Conservation (phyloP, 1,284 basidiomycete species). For the Erythrobasidium hasegawianum region DNA sequence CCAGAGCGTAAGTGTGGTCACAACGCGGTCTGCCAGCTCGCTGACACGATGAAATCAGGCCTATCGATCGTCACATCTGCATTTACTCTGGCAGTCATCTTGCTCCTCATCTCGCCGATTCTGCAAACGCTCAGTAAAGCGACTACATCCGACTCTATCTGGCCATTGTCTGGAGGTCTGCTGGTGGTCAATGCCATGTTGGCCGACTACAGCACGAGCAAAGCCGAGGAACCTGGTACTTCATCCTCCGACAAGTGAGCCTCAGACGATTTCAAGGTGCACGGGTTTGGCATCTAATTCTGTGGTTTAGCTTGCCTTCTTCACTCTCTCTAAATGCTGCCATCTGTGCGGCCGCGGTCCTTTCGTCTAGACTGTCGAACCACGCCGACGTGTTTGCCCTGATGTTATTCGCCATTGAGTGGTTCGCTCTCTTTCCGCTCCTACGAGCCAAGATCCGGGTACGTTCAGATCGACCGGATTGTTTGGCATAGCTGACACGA, state of each 20-base stretch:
- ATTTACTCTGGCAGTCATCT: constrained; percentile 77
- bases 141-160: constrained; percentile 93
- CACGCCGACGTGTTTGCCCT: constrained; percentile 86
- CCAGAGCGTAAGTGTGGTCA: neutral
- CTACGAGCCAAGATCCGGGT: constrained; percentile 75
- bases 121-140: constrained; percentile 87
- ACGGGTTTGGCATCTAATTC: neutral
- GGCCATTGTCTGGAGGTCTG: constrained; percentile 74
- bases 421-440: constrained; percentile 80
- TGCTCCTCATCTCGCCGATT: constrained; percentile 86
- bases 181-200: constrained; percentile 63
- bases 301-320: constrained; percentile 64
- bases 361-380: constrained; percentile 80
- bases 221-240: neutral
- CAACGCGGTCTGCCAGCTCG: neutral
- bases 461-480: no score
- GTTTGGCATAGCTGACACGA: constrained; percentile 49
- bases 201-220: constrained; percentile 59
- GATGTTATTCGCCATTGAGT: constrained; percentile 75
- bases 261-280: neutral
- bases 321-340: constrained; percentile 93
- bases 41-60: neutral
- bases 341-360: constrained; percentile 85
- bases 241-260: no score
- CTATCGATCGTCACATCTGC: constrained; percentile 45